These are phyloP conservation scores for Aspergillus sclerotiicarbonarius DNA, from an alignment of 495 filamentous ascomycete genomes.

Conservation along the genomic window DNA sequence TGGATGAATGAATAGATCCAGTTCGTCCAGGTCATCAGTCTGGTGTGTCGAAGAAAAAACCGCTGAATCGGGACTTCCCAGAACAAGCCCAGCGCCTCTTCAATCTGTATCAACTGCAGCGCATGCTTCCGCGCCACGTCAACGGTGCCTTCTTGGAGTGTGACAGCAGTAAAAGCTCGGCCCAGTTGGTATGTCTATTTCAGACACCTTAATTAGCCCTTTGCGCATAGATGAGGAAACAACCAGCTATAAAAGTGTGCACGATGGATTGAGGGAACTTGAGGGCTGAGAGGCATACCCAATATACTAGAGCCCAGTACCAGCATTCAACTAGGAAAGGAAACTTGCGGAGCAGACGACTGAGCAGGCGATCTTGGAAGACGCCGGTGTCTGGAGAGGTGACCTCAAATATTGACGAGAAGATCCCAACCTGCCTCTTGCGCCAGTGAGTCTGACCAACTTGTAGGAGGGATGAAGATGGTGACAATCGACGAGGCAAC, in stretches of 20 bases:
- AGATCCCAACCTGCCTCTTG: constrained; percentile 40
- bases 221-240: not conserved
- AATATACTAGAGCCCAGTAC: constrained; percentile 74
- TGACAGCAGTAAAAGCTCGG: constrained; percentile 60
- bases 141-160: constrained; percentile 56
- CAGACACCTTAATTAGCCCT: constrained; percentile 10
- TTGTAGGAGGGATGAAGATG: constrained; percentile 32
- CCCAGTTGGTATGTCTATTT: constrained; percentile 60
- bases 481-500: constrained; percentile 23
- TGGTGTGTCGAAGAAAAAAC: constrained; percentile 48
- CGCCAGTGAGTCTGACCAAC: constrained; percentile 36
- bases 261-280: not conserved
- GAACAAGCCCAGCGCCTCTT: constrained; percentile 54
- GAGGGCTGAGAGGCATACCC: constrained; percentile 38
- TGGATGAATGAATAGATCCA: constrained; percentile 77
- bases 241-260: not conserved
- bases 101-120: constrained; percentile 53
- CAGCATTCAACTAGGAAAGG: constrained; percentile 79
- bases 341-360: constrained; percentile 61
- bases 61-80: constrained; percentile 55
- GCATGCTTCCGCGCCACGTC: constrained; percentile 57
- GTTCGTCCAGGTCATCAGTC: constrained; percentile 55
- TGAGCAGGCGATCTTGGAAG: constrained; percentile 53
- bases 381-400: constrained; percentile 53
- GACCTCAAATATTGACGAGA: constrained; percentile 34